Percentiles rank a stretch among this genome's conserved stretches.
Conservation (phyloP, 768 basidiomycete species). For the Clitopilus hobsonii region DNA sequence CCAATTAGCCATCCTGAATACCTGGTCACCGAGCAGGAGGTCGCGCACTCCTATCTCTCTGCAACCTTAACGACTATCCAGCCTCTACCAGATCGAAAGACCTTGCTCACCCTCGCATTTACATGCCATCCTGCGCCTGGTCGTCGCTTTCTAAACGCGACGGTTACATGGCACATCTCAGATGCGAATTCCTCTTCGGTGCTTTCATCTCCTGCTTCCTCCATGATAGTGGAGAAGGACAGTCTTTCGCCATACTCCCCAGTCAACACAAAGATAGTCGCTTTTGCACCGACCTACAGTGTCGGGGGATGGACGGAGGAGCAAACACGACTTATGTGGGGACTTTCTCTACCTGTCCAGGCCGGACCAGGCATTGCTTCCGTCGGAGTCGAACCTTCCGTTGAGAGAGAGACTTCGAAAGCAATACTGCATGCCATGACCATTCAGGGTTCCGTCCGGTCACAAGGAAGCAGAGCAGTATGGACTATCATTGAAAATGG, state of each 20-base stretch:
- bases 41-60: slow-evolving; percentile 16
- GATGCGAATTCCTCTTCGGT: neutral
- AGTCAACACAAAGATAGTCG: slow-evolving; percentile 5
- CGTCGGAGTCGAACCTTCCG: slow-evolving; percentile 11
- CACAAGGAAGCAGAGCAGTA: slow-evolving; percentile 7
- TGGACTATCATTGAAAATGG: slow-evolving; percentile 18
- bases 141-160: slow-evolving; percentile 13
- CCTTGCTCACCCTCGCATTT: slow-evolving; percentile 13
- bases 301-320: slow-evolving; percentile 20
- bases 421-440: slow-evolving; percentile 18
- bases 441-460: slow-evolving; percentile 11
- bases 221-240: neutral
- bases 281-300: slow-evolving; percentile 15
- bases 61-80: slow-evolving; percentile 14
- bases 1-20: slow-evolving; percentile 1
- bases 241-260: neutral
- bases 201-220: neutral
- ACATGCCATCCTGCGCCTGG: slow-evolving; percentile 16
- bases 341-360: slow-evolving; percentile 8
- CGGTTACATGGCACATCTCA: slow-evolving; percentile 12
- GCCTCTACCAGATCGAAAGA: slow-evolving; percentile 13
- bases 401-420: slow-evolving; percentile 11
- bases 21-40: slow-evolving; percentile 16
- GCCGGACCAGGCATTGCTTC: slow-evolving; percentile 9
- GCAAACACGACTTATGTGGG: slow-evolving; percentile 16